Percentiles rank a stretch among this genome's conserved stretches.
Evolutionary conservation across 768 basidiomycete species (phyloP).

Genomic region (Glaciozyma martinii): DNA sequence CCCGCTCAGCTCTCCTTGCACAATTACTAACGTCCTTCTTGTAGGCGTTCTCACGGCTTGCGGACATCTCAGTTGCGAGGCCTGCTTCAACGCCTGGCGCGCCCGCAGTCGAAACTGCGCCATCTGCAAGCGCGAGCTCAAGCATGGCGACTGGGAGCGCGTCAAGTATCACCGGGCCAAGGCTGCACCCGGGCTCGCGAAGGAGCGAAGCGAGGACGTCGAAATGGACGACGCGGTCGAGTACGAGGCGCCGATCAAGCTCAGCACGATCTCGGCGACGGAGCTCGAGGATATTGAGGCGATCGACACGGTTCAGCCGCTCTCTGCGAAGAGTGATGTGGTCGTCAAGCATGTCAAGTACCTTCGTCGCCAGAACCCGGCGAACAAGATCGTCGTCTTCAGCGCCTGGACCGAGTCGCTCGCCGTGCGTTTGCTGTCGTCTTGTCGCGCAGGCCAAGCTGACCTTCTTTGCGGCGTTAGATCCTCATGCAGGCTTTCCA

Average conservation of each 20-base stretch:
- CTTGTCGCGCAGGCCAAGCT: neutral
- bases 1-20: neutral
- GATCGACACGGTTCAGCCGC: constrained; percentile 10
- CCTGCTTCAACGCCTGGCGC: constrained; percentile 29
- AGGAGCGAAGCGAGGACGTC: neutral
- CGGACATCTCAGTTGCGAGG: constrained; percentile 27
- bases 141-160: constrained; percentile 10
- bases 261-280: neutral
- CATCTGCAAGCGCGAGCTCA: constrained; percentile 23
- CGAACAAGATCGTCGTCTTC: constrained; percentile 34
- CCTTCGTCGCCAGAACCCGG: constrained; percentile 6
- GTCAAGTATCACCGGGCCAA: constrained; percentile 4
- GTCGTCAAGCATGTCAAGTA: constrained; percentile 20
- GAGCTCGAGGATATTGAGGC: neutral
- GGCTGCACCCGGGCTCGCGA: neutral
- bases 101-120: constrained; percentile 17
- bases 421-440: neutral
- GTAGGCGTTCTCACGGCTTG: constrained; percentile 31
- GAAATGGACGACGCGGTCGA: neutral
- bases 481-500: constrained; percentile 21
- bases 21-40: neutral
- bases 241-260: constrained; percentile 1
- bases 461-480: neutral
- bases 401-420: constrained; percentile 13
- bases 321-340: neutral